A percentile compares a stretch with the other conserved stretches of the same genome.
Evolutionary conservation across 495 filamentous ascomycete species (phyloP).

Genomic region (Tuber magnatum): DNA sequence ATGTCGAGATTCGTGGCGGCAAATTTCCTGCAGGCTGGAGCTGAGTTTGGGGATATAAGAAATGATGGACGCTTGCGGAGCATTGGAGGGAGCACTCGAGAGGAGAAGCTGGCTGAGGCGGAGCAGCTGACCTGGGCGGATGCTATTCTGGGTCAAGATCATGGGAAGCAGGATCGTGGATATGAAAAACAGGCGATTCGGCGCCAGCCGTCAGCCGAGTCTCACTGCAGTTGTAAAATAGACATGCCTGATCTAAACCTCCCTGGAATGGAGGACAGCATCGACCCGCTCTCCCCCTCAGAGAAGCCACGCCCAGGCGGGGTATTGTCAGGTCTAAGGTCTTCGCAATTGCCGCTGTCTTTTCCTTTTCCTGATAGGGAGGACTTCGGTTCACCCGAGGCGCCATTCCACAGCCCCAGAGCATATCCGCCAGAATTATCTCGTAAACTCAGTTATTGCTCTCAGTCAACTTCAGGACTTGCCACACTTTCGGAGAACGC

Average conservation of each 20-base stretch:
- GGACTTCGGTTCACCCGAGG: constrained; percentile 14
- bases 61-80: background rate
- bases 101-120: constrained; percentile 10
- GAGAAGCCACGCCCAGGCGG: background rate
- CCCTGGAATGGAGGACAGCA: background rate
- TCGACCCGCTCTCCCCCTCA: background rate
- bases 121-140: constrained; percentile 24
- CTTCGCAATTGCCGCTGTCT: constrained; percentile 28
- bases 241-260: background rate
- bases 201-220: background rate
- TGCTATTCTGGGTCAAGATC: constrained; percentile 7
- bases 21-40: constrained; percentile 24
- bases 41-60: constrained; percentile 19
- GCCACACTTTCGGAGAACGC: constrained; percentile 14
- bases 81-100: background rate
- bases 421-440: constrained; percentile 25
- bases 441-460: constrained; percentile 21
- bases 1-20: constrained; percentile 38
- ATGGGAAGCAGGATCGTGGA: background rate
- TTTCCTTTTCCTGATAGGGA: constrained; percentile 21
- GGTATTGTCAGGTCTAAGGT: constrained; percentile 16
- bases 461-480: constrained; percentile 11
- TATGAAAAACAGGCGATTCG: background rate
- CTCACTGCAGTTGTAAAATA: background rate
- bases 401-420: constrained; percentile 10